These are phyloP conservation scores for Aspergillus sclerotioniger DNA, from an alignment of 495 filamentous ascomycete genomes.

Conservation along the genomic window DNA sequence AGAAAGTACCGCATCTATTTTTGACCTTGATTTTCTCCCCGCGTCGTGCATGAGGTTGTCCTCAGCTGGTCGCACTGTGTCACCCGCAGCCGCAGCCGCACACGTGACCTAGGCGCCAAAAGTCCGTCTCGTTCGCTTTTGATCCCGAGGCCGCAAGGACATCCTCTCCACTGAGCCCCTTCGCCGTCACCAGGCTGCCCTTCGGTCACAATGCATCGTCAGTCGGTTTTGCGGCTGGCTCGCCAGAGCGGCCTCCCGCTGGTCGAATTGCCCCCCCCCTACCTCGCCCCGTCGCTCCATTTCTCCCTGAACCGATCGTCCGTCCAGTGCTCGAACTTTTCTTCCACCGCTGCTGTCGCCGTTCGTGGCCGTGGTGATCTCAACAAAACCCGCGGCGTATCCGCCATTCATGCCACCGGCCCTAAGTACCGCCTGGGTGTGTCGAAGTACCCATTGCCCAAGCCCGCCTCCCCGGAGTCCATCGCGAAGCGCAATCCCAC, in stretches of 20 bases:
- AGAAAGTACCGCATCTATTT: too few species aligned
- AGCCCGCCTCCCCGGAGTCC: slow-evolving; percentile 58
- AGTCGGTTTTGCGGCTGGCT: slow-evolving; percentile 35
- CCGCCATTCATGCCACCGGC: slow-evolving; percentile 74
- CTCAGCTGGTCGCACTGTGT: neutral
- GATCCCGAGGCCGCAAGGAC: slow-evolving; percentile 13
- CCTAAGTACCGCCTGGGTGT: slow-evolving; percentile 66
- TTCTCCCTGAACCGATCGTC: slow-evolving; percentile 33
- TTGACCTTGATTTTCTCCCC: too few species aligned
- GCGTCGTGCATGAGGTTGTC: neutral
- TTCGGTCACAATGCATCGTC: slow-evolving; percentile 39
- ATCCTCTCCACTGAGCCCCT: slow-evolving; percentile 14
- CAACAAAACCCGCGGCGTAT: slow-evolving; percentile 67
- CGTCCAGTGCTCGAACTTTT: slow-evolving; percentile 45
- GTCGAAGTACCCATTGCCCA: slow-evolving; percentile 68
- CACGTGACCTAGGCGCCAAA: slow-evolving; percentile 27
- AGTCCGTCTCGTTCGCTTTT: slow-evolving; percentile 16
- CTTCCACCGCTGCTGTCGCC: slow-evolving; percentile 38
- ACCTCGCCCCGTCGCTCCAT: slow-evolving; percentile 46
- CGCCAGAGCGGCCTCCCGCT: slow-evolving; percentile 32
- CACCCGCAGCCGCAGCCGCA: neutral
- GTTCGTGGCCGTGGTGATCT: slow-evolving; percentile 34
- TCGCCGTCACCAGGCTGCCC: slow-evolving; percentile 11
- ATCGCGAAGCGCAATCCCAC: slow-evolving; percentile 46
- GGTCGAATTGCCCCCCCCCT: slow-evolving; percentile 42